Conservation (phyloP, 2,329 filamentous ascomycete species). For the Botrytis cinerea region DNA sequence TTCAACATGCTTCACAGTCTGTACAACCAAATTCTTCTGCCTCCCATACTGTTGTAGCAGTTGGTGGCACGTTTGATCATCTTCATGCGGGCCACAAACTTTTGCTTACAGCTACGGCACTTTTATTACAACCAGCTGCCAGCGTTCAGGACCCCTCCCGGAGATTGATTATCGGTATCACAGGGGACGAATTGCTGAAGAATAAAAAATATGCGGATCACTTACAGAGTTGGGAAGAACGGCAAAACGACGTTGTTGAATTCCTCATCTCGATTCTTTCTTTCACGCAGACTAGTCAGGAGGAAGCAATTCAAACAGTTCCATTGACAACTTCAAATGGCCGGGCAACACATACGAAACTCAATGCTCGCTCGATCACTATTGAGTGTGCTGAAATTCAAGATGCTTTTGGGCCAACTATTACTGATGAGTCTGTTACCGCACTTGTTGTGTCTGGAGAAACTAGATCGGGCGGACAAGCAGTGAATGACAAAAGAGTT, state of each 20-base stretch:
- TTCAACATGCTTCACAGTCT: constrained; percentile 32
- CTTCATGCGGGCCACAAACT: constrained; percentile 94
- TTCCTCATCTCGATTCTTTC: constrained; percentile 70
- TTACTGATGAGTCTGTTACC: constrained; percentile 75
- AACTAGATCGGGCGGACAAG: constrained; percentile 78
- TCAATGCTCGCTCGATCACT: constrained; percentile 60
- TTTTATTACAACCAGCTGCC: constrained; percentile 61
- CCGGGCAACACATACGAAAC: constrained; percentile 55
- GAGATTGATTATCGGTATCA: constrained; percentile 79
- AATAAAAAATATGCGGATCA: constrained; percentile 87
- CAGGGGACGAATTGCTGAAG: constrained; percentile 79
- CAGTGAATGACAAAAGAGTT: constrained; percentile 79
- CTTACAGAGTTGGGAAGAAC: constrained; percentile 76
- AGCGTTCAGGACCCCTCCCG: constrained; percentile 46
- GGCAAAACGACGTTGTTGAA: constrained; percentile 67
- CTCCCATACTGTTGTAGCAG: constrained; percentile 64
- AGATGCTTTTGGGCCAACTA: constrained; percentile 88
- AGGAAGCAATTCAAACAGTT: constrained; percentile 42
- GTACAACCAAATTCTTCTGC: constrained; percentile 27
- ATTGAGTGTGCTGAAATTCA: constrained; percentile 83
- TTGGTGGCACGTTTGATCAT: constrained; percentile 96
- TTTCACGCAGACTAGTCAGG: constrained; percentile 44
- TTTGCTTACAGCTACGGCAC: constrained; percentile 82
- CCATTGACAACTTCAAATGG: constrained; percentile 45
- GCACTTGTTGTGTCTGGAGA: constrained; percentile 86